Percentiles rank a stretch among this genome's conserved stretches.
Conservation (phyloP, 768 basidiomycete genomes). For the Kwoniella botswanensis region DNA sequence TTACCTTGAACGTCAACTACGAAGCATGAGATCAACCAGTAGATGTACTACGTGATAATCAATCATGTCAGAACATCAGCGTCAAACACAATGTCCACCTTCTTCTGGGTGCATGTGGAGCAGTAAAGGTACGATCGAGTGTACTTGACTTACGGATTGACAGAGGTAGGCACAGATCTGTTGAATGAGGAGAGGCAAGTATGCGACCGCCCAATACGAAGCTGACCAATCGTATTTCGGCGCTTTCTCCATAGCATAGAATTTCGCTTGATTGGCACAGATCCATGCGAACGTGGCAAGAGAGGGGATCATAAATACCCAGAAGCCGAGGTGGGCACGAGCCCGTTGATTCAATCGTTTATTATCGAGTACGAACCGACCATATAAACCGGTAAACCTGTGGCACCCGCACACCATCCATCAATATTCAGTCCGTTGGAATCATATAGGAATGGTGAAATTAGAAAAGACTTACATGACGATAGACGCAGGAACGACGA, state of each 20-base stretch:
- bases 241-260: neutral
- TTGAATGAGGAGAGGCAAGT: slow-evolving; percentile 29
- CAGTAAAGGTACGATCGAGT: no score
- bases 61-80: neutral
- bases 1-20: slow-evolving; percentile 21
- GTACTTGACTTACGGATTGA: slow-evolving; percentile 29
- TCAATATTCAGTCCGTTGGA: no score
- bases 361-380: slow-evolving; percentile 25
- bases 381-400: slow-evolving; percentile 29
- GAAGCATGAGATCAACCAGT: slow-evolving; percentile 31
- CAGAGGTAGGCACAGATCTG: slow-evolving; percentile 28
- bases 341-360: slow-evolving; percentile 17
- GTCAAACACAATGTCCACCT: no score
- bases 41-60: slow-evolving; percentile 27
- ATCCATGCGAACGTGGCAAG: slow-evolving; percentile 25
- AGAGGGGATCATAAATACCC: slow-evolving; percentile 24
- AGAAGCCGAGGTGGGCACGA: slow-evolving; percentile 30
- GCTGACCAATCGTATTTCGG: slow-evolving; percentile 30
- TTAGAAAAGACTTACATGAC: slow-evolving; percentile 23
- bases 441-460: neutral
- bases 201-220: slow-evolving; percentile 28
- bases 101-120: no score
- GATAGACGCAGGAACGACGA: slow-evolving; percentile 31
- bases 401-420: no score
- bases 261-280: slow-evolving; percentile 20